Conservation (phyloP, 306 rosid species). For the Senna tora region DNA sequence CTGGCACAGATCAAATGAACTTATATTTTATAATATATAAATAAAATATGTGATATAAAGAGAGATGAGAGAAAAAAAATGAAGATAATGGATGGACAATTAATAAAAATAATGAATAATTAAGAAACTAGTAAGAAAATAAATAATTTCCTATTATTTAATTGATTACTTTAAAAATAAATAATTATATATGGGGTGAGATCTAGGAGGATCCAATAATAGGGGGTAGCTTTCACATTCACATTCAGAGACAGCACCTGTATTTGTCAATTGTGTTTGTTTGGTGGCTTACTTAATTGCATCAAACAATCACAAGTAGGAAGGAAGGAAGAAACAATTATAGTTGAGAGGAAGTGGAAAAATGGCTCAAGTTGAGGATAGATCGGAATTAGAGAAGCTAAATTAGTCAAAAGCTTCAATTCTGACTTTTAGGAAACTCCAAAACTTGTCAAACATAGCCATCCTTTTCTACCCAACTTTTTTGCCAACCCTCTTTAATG, state of each 20-base stretch:
- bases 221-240: conserved; percentile 25
- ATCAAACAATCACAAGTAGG: conserved; percentile 32
- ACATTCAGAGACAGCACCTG: conserved; percentile 16
- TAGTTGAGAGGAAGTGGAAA: conserved; percentile 30
- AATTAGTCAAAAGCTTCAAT: conserved; percentile 50
- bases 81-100: no score
- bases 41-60: no score
- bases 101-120: no score
- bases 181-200: conserved; percentile 16
- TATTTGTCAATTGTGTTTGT: conserved; percentile 46
- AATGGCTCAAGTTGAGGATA: conserved; percentile 23
- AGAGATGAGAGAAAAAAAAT: no score
- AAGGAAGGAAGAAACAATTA: no score
- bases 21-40: no score
- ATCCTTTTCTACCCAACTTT: conserved; percentile 34
- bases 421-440: conserved; percentile 5
- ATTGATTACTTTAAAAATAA: no score
- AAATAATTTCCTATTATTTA: no score
- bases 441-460: conserved; percentile 49
- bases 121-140: no score
- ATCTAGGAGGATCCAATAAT: conserved; percentile 35
- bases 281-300: conserved; percentile 46
- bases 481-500: conserved; percentile 26
- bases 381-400: conserved; percentile 37
- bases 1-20: no score